These are phyloP conservation scores for Malbranchea zuffiana DNA, from an alignment of 2,329 filamentous ascomycete species.

Conservation along the genomic window DNA sequence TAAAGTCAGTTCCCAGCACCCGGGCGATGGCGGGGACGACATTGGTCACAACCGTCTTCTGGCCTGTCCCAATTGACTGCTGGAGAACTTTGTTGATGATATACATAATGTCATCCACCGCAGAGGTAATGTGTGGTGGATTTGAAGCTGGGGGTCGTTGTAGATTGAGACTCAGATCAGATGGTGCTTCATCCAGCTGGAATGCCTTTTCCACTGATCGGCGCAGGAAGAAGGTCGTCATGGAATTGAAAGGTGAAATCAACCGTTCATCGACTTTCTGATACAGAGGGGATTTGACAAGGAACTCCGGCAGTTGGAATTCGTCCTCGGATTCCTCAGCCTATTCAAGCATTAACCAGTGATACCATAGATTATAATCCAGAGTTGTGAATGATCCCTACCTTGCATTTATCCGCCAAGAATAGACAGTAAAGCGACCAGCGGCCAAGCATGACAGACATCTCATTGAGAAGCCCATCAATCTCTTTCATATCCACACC, in stretches of 20 bases:
- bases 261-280: conserved; percentile 68
- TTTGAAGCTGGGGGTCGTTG: conserved; percentile 62
- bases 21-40: conserved; percentile 69
- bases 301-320: conserved; percentile 59
- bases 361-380: conserved; percentile 19
- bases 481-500: conserved; percentile 94
- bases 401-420: conserved; percentile 72
- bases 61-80: conserved; percentile 74
- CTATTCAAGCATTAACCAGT: conserved; percentile 14
- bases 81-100: conserved; percentile 89
- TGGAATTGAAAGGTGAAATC: conserved; percentile 69
- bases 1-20: conserved; percentile 78
- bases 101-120: conserved; percentile 98
- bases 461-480: conserved; percentile 75
- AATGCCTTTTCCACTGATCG: conserved; percentile 96
- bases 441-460: conserved; percentile 78
- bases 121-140: conserved; percentile 83
- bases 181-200: conserved; percentile 81
- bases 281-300: conserved; percentile 67
- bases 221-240: conserved; percentile 95
- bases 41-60: conserved; percentile 63
- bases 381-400: conserved; percentile 36
- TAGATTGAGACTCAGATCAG: conserved; percentile 64
- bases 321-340: conserved; percentile 21
- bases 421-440: conserved; percentile 93